These are phyloP conservation scores for Mortierella sp. DNA, from an alignment of 371 early-diverging fungal species.

Conservation along the genomic window DNA sequence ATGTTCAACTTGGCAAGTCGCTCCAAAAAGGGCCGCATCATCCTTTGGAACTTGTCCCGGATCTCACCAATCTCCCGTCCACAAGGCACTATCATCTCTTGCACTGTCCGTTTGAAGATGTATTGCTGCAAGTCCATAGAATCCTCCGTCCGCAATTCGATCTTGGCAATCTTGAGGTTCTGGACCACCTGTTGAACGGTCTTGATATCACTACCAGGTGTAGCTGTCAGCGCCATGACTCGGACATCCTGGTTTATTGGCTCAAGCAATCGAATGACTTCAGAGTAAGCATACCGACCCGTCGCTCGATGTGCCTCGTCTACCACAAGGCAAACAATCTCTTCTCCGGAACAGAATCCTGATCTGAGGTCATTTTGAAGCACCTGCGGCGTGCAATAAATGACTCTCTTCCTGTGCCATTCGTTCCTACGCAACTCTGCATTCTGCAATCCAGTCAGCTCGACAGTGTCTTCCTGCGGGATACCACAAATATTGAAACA, in stretches of 20 bases:
- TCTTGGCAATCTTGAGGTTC: slow-evolving; percentile 79
- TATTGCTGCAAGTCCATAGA: slow-evolving; percentile 84
- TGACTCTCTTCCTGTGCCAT: slow-evolving; percentile 75
- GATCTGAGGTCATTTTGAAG: slow-evolving; percentile 84
- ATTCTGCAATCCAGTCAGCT: slow-evolving; percentile 79
- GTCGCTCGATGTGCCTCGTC: slow-evolving; percentile 95
- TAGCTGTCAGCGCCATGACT: slow-evolving; percentile 90
- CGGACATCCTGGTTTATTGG: slow-evolving; percentile 70
- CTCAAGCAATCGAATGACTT: slow-evolving; percentile 70
- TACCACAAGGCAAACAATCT: slow-evolving; percentile 80
- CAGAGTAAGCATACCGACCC: slow-evolving; percentile 86
- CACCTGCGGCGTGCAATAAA: slow-evolving; percentile 92
- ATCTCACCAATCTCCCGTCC: slow-evolving; percentile 68
- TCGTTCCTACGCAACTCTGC: slow-evolving; percentile 62
- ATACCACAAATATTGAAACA: slow-evolving; percentile 78
- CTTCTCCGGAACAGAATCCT: slow-evolving; percentile 62
- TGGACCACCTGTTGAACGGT: slow-evolving; percentile 83
- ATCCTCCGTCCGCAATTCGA: slow-evolving; percentile 92
- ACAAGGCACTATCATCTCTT: slow-evolving; percentile 72
- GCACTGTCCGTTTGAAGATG: slow-evolving; percentile 73
- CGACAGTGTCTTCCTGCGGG: slow-evolving; percentile 72
- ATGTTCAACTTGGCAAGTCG: slow-evolving; percentile 57
- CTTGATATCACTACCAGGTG: slow-evolving; percentile 82
- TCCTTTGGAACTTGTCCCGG: slow-evolving; percentile 43
- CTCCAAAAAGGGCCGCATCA: slow-evolving; percentile 58